Base-by-base conservation (phyloP, 495 filamentous ascomycete species). In the Poronia punctata region DNA sequence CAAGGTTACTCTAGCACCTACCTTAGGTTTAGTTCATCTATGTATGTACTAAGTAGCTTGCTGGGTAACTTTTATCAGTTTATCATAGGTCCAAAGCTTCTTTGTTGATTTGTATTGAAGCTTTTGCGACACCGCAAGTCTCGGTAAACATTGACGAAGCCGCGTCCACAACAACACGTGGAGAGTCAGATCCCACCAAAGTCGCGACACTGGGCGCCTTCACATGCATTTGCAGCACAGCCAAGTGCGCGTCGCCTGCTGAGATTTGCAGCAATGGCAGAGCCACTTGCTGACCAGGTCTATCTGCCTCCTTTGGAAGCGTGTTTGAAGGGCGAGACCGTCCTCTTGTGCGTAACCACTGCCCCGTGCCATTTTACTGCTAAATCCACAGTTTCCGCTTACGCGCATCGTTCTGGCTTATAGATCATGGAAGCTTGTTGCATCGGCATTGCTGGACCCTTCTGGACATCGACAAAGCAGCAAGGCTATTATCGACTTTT, bases 401-500 rank as follows among this genome's bases (percentile, higher is more conserved):
- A 19, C 60, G 38, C 1, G 14, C 9, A 43, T 25, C 11, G 24
- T 33, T 19, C 16, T 41, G 34, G 27, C 19, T 15, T 27, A 11
- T 43, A 89, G 84, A 52, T 86, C 88, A 35, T 95, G 88, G 88
- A 79, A 73, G 56, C 67, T 75, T 37, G 79, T 80, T 32, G 87
- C 82, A 45, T 69, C 74, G 18, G 77, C 78, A 9, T 67, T 87
- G 26, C 74, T 71, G 56, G 71, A 82, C 39, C 54, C 68, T 11
- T 58, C 71, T 14, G 53, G 57, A 36, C 60, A 70, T 43, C 58
- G 62, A 35, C 67, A 74, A 21, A 67, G 71, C 46, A 66, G 59
- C 38, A 47, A 64, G 36, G 64, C 63, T 43, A 61, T 86, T 36
- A 53, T 71, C 22, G 64, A 70, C 35, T 90, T 88, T 59, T 65